phyloP scores from a whole-genome alignment of 2,329 filamentous ascomycete species.

The Fusarium annulatum region DNA sequence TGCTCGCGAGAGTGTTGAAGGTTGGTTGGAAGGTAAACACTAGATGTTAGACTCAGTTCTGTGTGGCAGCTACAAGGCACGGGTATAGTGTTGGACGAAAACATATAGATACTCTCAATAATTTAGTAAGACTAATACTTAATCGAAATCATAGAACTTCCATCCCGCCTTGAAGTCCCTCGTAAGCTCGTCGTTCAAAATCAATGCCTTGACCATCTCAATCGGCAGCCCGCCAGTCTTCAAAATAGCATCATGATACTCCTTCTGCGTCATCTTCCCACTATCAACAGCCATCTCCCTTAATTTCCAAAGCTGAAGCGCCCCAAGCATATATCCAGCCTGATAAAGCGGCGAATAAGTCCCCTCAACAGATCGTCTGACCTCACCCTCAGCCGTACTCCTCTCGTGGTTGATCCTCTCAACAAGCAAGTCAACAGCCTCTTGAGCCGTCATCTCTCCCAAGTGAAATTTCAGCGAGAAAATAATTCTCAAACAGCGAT shows the following conservation, averaged over 20 bases:
- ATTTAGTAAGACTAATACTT: not conserved
- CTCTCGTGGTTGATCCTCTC: slow-evolving; percentile 20
- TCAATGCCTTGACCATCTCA: slow-evolving; percentile 33
- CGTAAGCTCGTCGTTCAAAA: slow-evolving; percentile 12
- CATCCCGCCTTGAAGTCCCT: slow-evolving; percentile 24
- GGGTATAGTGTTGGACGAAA: rapidly evolving
- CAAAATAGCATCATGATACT: slow-evolving; percentile 29
- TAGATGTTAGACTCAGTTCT: slow-evolving; percentile 22
- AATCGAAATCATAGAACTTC: slow-evolving; percentile 37
- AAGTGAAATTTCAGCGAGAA: slow-evolving; percentile 29
- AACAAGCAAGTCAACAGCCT: slow-evolving; percentile 23
- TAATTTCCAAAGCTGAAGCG: slow-evolving; percentile 27
- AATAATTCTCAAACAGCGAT: slow-evolving; percentile 20
- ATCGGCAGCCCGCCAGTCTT: slow-evolving; percentile 28
- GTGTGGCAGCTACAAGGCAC: rapidly evolving
- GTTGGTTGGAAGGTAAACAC: slow-evolving; percentile 33
- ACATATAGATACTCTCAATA: not conserved
- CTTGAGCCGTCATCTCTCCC: slow-evolving; percentile 32
- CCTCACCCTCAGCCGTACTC: slow-evolving; percentile 31
- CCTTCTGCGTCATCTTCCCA: slow-evolving; percentile 22
- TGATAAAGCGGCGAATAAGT: slow-evolving; percentile 31
- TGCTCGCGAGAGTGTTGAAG: slow-evolving; percentile 25
- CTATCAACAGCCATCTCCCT: slow-evolving; percentile 23
- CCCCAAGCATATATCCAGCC: slow-evolving; percentile 31
- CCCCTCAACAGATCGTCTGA: slow-evolving; percentile 25